These are phyloP conservation scores for Salix purpurea DNA, from an alignment of 345 rosid genomes.

Conservation along the genomic window DNA sequence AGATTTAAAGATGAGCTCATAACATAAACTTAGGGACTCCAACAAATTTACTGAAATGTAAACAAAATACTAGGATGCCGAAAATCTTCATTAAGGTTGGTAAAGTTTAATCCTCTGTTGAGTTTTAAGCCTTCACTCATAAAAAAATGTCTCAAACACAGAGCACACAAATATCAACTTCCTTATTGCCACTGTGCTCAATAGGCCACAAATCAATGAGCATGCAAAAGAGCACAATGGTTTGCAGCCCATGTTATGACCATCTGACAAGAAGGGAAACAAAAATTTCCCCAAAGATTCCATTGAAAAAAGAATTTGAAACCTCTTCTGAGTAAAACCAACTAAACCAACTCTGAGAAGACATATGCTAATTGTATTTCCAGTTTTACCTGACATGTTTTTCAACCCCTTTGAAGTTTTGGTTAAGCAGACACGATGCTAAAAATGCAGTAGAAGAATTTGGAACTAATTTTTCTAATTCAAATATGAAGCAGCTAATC, in stretches of 20 bases:
- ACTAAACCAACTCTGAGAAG: not conserved
- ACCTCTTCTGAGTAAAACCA: not conserved
- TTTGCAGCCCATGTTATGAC: not conserved
- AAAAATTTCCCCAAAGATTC: not conserved
- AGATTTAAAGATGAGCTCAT: not conserved
- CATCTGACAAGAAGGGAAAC: not conserved
- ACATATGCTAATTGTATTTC: not conserved
- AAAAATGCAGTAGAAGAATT: not conserved
- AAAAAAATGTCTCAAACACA: not conserved
- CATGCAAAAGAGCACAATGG: not conserved
- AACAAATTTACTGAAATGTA: not conserved
- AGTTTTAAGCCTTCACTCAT: not conserved
- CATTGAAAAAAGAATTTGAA: not conserved
- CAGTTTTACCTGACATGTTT: not conserved
- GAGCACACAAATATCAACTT: not conserved
- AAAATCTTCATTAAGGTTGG: not conserved
- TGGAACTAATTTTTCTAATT: not conserved
- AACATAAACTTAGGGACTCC: not conserved
- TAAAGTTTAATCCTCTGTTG: not conserved
- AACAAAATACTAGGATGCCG: not conserved
- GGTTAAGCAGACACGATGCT: not conserved
- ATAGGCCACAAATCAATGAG: not conserved
- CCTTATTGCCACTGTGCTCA: not conserved
- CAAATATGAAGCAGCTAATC: not conserved
- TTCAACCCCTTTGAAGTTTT: not conserved